phyloP scores from a whole-genome alignment of 1,284 basidiomycete genomes.

The Clitocybe nebularis region DNA sequence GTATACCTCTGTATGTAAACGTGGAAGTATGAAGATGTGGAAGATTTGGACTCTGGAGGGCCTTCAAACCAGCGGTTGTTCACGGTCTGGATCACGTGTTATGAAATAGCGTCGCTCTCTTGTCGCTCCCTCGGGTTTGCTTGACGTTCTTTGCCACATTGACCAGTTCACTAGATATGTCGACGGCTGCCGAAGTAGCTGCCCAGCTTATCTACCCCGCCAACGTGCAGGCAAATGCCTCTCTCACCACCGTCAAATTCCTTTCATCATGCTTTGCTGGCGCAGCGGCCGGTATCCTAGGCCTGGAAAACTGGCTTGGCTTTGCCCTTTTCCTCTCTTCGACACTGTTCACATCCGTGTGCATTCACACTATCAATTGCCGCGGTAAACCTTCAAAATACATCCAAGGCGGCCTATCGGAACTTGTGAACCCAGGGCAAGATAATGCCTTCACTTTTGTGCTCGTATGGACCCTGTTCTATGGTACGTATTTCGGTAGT shows the following conservation, averaged over 20 bases:
- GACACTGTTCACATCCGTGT: constrained; percentile 61
- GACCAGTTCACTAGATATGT: constrained; percentile 26
- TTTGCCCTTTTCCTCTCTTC: constrained; percentile 75
- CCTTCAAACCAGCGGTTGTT: too few relatives aligned
- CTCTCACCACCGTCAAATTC: constrained; percentile 66
- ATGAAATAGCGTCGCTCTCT: too few relatives aligned
- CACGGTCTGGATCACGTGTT: too few relatives aligned
- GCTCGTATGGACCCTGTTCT: constrained; percentile 86
- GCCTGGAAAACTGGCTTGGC: constrained; percentile 78
- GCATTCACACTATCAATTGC: constrained; percentile 70
- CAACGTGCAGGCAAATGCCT: constrained; percentile 68
- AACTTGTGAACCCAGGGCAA: constrained; percentile 75
- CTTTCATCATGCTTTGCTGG: constrained; percentile 80
- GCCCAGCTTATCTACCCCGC: constrained; percentile 67
- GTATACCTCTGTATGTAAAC: too few relatives aligned
- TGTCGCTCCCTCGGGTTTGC: too few relatives aligned
- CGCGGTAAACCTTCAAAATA: constrained; percentile 56
- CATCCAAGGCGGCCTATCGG: constrained; percentile 56
- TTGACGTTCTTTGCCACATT: too few relatives aligned
- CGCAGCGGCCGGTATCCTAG: constrained; percentile 80
- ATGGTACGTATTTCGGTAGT: constrained; percentile 50
- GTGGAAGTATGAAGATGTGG: too few relatives aligned
- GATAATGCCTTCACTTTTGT: constrained; percentile 86
- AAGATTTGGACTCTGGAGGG: too few relatives aligned
- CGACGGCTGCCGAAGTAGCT: constrained; percentile 41